Evolutionary conservation across 164 flowering plant species (phyloP), one percentile per base, ranked within the genome.

Genomic region (Protea cynaroides): DNA sequence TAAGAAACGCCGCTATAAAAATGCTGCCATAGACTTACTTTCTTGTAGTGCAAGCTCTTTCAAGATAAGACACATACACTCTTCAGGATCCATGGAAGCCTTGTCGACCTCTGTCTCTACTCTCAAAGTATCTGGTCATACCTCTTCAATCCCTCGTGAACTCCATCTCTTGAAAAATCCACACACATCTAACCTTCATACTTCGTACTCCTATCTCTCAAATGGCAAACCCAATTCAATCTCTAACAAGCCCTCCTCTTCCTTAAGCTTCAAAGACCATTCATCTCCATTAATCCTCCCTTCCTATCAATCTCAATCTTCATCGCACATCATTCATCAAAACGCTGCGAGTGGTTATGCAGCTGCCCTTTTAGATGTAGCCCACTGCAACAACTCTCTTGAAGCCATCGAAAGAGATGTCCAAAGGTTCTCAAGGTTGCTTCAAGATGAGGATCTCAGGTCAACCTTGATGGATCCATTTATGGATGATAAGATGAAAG

Each of bases 271-370:
- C 51, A 71, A 73, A 38, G 65, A 29, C 69, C 54, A 60, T 23
- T 58, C 51, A 53, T 62, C 78, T 51, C 44, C 67, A 61, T 51
- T n/a, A n/a, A n/a, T 47, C 73, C 24, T 38, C 54, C 52, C 47
- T 37, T n/a, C 55, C 58, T 11, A 67, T 37, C 69, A 47, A 44
- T 11, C 69, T 37, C 69, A 47, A 44, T 22, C 70, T 49, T 13
- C 67, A 57, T 59, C 68, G 10, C 55, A 34, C 62, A 53, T 55
- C 63, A 17, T 61, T 11, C 80, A 78, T 61, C 63, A 57, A 4
- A 78, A 70, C 17, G 78, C 96, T 2, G 72, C 85, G 15, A 76
- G 66, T 17, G 90, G 88, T 14, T 86, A 85, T 49, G 92, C 90
- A 0, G 88, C 86, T 7, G 91, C 91, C 1, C 83, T 84, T 11